These are phyloP conservation scores for Aspergillus costaricaensis DNA, from an alignment of 2,329 filamentous ascomycete genomes.

Conservation along the genomic window DNA sequence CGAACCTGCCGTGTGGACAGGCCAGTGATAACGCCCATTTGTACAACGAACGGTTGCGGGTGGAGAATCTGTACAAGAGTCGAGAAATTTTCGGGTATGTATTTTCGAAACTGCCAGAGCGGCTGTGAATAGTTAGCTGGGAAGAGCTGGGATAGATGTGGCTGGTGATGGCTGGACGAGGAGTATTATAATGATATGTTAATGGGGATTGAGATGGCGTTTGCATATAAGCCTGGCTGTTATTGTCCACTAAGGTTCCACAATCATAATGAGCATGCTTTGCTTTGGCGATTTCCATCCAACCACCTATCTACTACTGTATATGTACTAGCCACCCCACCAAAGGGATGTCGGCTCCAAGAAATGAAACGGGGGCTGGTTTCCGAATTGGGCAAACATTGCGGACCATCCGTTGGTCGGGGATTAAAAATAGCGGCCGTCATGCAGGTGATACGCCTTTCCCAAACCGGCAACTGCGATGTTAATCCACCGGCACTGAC, in stretches of 20 bases:
- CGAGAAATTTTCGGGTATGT: constrained; percentile 87
- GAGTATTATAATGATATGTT: too few relatives aligned
- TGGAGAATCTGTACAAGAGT: constrained; percentile 87
- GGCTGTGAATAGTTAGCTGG: constrained; percentile 14
- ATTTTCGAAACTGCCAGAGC: constrained; percentile 65
- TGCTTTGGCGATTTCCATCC: too few relatives aligned
- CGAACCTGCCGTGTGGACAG: constrained; percentile 91
- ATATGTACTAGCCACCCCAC: too few relatives aligned
- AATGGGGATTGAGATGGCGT: background rate
- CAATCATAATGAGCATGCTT: too few relatives aligned
- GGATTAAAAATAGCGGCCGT: background rate
- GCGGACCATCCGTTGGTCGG: background rate
- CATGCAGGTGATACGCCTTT: background rate
- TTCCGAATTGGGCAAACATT: background rate
- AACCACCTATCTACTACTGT: too few relatives aligned
- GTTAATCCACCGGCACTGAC: too few relatives aligned
- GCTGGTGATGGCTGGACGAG: too few relatives aligned
- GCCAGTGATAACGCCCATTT: constrained; percentile 92
- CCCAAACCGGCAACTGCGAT: background rate
- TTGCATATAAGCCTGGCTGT: background rate
- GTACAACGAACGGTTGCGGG: constrained; percentile 87
- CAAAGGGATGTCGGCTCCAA: background rate
- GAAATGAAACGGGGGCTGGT: background rate
- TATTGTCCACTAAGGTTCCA: background rate
- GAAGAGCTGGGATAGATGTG: background rate